Evolutionary conservation across 305 asterid species (phyloP), one percentile per base, ranked within the genome.

Genomic region (Coffea humblotiana): DNA sequence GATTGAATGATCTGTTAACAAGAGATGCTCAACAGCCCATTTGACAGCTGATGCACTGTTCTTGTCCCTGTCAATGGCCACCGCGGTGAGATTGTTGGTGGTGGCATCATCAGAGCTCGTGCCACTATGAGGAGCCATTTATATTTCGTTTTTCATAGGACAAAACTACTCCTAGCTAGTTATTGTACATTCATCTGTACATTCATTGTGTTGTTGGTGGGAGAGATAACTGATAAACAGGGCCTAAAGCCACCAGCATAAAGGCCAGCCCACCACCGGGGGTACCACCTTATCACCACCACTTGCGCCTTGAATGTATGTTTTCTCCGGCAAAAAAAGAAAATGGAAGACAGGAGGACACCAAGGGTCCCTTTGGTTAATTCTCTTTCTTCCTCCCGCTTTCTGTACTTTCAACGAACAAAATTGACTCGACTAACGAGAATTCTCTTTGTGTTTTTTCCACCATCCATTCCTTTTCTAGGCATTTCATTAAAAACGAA

Each of bases 1-100:
- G 58, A 94, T 84, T n/a, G 66, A 63, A 6, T 78, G 79, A 75
- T 84, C 79, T 23, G 79, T 63, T 7, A 72, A n/a, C 48, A 86
- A 77, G 74, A 94, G 87, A 84, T 90, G 79, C 2, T 92, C 94
- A 18, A 92, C 79, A 14, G 96, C 91, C 97, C 96, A 92, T 89
- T 78, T 80, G 60, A 91, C 91, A 25, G 93, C 92, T 6, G 78
- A 54, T 3, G 85, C 37, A 85, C 94, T 91, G 52, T 84, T 77
- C 80, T 88, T 94, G 87, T 90, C 92, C 83, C 83, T 91, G 78
- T 84, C 94, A 66, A 94, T 73, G 18, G 95, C 97, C 58, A 92
- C 97, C 19, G 80, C 91, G 15, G 88, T 83, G 60, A 85, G 79
- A 49, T 63, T 79, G 43, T 43, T 0, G 69, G 18, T 67, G 63